Percentiles rank a stretch among this genome's conserved stretches.
Conservation (phyloP, 495 filamentous ascomycete species). For the Talaromyces ruber region DNA sequence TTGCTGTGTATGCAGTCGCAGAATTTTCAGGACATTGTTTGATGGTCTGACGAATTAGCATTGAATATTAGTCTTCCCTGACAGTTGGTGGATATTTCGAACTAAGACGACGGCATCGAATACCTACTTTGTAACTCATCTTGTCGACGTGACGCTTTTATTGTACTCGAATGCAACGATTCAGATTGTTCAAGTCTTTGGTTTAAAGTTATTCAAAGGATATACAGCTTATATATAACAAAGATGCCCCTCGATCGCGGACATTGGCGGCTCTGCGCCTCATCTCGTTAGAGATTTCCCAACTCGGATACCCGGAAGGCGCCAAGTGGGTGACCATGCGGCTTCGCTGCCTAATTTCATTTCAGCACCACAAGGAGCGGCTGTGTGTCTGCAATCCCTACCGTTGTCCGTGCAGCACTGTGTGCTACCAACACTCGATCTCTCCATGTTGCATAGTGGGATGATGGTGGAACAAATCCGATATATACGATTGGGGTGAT, state of each 20-base stretch:
- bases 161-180: no score
- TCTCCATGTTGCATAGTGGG: neutral
- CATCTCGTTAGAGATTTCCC: conserved; percentile 1
- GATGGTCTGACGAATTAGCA: neutral
- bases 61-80: neutral
- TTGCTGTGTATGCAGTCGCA: conserved; percentile 9
- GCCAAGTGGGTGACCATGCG: neutral
- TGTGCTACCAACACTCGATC: neutral
- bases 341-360: neutral
- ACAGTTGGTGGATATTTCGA: neutral
- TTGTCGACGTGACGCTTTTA: neutral
- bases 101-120: neutral
- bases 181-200: no score
- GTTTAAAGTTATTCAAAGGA: neutral
- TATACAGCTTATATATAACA: neutral
- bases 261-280: neutral
- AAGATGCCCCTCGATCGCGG: neutral
- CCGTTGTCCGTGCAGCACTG: neutral
- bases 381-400: neutral
- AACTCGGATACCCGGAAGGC: neutral
- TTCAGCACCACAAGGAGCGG: neutral
- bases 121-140: neutral
- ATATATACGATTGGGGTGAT: neutral
- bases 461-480: neutral
- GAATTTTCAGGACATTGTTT: conserved; percentile 4